These are phyloP conservation scores for Durio zibethinus DNA, from an alignment of 345 rosid species.

Conservation along the genomic window DNA sequence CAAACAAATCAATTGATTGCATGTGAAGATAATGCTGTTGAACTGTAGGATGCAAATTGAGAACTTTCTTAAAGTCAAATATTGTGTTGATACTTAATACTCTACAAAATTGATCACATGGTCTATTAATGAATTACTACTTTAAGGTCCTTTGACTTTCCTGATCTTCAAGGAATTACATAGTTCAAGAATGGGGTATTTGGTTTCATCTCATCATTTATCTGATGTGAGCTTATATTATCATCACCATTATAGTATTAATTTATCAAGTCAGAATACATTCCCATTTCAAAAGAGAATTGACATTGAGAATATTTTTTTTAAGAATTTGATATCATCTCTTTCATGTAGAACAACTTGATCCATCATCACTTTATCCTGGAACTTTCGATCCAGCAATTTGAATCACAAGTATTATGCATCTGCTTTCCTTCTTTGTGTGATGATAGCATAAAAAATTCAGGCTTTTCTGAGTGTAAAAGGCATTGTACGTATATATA, in stretches of 20 bases:
- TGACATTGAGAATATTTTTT: background rate
- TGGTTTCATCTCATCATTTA: background rate
- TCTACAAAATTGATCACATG: background rate
- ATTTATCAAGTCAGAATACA: background rate
- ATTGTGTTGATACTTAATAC: background rate
- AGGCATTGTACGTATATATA: background rate
- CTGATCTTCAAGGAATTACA: background rate
- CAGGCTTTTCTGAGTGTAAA: background rate
- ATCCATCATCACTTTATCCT: slow-evolving; percentile 1
- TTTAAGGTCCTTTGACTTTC: background rate
- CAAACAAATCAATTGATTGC: background rate
- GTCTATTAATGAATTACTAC: background rate
- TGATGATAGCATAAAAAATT: background rate
- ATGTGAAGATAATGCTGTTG: background rate
- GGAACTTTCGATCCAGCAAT: slow-evolving; percentile 10
- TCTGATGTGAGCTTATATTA: background rate
- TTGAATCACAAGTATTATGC: slow-evolving; percentile 5
- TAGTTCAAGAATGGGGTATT: background rate
- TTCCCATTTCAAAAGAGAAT: background rate
- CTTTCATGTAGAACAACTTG: background rate
- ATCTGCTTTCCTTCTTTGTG: slow-evolving; percentile 13
- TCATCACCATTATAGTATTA: background rate
- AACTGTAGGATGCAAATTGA: background rate
- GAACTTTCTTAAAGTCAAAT: background rate
- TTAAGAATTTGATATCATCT: background rate